Base-by-base conservation (phyloP, 805 yeast genomes). In the Lachancea kluyveri region DNA sequence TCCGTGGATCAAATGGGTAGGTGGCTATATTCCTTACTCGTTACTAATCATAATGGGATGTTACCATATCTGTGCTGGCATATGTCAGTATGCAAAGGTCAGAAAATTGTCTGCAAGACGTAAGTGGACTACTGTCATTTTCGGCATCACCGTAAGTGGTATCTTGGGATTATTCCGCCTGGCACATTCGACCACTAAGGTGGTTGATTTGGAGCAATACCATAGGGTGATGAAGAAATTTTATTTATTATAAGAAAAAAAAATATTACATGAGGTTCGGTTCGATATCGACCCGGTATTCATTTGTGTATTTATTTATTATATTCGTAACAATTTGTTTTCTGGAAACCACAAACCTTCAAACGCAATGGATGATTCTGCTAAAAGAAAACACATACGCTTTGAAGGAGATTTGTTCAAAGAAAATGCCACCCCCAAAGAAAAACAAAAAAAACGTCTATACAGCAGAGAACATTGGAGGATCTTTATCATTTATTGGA, bases 401-500 rank as follows among this genome's bases (percentile, higher is more conserved):
- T n/a, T n/a, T n/a, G n/a, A n/a, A n/a, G n/a, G n/a, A n/a, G n/a
- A n/a, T n/a, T n/a, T n/a, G n/a, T n/a, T n/a, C n/a, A n/a, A n/a
- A n/a, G n/a, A n/a, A 26, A 23, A 33, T 28, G n/a, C 10, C 17
- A 12, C 20, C 12, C 15, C n/a, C 18, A 16, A 17, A 21, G 17
- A 20, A 13, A 20, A 21, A 26, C n/a, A 11, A 12, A 15, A 32
- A 19, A 31, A 20, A 31, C 17, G 27, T 19, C 17, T 24, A 16
- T 16, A 31, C 13, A 18, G 17, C n/a, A n/a, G n/a, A n/a, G n/a
- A n/a, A n/a, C n/a, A n/a, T n/a, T n/a, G n/a, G n/a, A n/a, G n/a
- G n/a, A n/a, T n/a, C 4, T 13, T 24, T 24, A 37, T 17, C 30
- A 41, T 33, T 55, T 64, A 41, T 72, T 76, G 2, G 79, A 74